Evolutionary conservation across 176 grass and related monocot genomes (phyloP).

Genomic region (Miscanthus lutarioriparius): DNA sequence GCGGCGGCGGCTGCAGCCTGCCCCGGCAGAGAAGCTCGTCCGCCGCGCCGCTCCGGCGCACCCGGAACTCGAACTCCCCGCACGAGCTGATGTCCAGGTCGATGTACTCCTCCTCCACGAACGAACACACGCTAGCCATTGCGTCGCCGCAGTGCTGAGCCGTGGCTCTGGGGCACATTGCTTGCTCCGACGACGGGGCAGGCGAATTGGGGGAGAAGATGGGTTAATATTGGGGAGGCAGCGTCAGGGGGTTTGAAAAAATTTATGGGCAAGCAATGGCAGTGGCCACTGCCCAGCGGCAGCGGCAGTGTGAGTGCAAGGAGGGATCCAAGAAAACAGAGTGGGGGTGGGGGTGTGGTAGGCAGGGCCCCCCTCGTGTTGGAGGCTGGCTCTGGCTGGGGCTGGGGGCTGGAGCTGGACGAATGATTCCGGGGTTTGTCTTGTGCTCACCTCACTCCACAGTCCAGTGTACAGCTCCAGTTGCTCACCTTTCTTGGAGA

Average conservation of each 20-base stretch:
- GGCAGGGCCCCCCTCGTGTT: constrained; percentile 34
- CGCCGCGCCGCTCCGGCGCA: constrained; percentile 17
- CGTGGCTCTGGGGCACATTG: constrained; percentile 52
- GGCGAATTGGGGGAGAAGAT: neutral
- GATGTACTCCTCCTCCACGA: constrained; percentile 68
- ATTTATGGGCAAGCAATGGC: constrained; percentile 49
- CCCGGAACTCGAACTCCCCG: constrained; percentile 48
- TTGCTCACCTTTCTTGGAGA: neutral
- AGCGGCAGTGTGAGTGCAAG: constrained; percentile 29
- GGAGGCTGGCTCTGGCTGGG: constrained; percentile 10
- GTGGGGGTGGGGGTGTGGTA: constrained; percentile 20
- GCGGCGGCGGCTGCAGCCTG: neutral
- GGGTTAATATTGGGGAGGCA: constrained; percentile 37
- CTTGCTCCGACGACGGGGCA: constrained; percentile 7
- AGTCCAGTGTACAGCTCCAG: neutral
- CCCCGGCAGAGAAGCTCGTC: constrained; percentile 47
- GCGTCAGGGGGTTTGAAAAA: constrained; percentile 44
- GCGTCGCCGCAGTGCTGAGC: constrained; percentile 31
- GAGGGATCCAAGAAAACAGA: constrained; percentile 69
- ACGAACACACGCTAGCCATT: constrained; percentile 37
- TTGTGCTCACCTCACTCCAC: constrained; percentile 35
- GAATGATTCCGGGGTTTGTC: constrained; percentile 44
- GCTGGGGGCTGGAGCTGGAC: too few species aligned
- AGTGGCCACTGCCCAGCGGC: constrained; percentile 18
- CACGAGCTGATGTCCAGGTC: constrained; percentile 69